Evolutionary conservation across 2,329 filamentous ascomycete genomes (phyloP).

Genomic region (Sporothrix humicola): DNA sequence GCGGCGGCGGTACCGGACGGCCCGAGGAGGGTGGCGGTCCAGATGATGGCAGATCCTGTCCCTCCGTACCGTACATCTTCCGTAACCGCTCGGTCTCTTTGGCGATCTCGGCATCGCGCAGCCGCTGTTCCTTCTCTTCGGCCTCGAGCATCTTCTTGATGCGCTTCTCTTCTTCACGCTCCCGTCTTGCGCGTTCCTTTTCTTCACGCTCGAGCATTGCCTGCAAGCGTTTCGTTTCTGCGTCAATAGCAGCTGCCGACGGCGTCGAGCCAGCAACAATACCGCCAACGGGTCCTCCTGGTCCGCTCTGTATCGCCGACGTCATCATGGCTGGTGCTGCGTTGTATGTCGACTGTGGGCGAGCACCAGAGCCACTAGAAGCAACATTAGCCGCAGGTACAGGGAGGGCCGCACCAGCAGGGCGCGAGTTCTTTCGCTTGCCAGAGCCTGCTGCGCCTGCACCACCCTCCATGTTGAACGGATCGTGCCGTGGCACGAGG

Average conservation of each 20-base stretch:
- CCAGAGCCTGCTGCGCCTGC: constrained; percentile 37
- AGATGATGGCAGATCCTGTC: constrained; percentile 49
- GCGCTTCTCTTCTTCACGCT: constrained; percentile 60
- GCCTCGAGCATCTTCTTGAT: constrained; percentile 69
- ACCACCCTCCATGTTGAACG: constrained; percentile 73
- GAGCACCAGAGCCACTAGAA: constrained; percentile 39
- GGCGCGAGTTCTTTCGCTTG: constrained; percentile 51
- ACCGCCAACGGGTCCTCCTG: constrained; percentile 13
- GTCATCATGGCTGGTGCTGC: background rate
- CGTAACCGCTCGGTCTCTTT: constrained; percentile 82
- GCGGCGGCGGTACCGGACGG: constrained; percentile 46
- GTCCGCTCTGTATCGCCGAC: background rate
- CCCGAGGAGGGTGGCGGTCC: constrained; percentile 35
- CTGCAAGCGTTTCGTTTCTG: constrained; percentile 76
- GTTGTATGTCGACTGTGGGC: constrained; percentile 41
- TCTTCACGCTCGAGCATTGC: constrained; percentile 60
- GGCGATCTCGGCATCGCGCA: constrained; percentile 66
- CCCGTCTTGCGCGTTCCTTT: constrained; percentile 60
- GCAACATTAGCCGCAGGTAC: background rate
- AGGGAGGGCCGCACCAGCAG: constrained; percentile 39
- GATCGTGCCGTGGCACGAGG: constrained; percentile 68
- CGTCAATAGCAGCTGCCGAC: constrained; percentile 61
- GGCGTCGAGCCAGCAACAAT: constrained; percentile 36
- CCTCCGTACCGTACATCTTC: constrained; percentile 67
- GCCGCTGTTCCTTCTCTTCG: constrained; percentile 66